Evolutionary conservation across 345 rosid species (phyloP).

Genomic region (Eucalyptus pauciflora): DNA sequence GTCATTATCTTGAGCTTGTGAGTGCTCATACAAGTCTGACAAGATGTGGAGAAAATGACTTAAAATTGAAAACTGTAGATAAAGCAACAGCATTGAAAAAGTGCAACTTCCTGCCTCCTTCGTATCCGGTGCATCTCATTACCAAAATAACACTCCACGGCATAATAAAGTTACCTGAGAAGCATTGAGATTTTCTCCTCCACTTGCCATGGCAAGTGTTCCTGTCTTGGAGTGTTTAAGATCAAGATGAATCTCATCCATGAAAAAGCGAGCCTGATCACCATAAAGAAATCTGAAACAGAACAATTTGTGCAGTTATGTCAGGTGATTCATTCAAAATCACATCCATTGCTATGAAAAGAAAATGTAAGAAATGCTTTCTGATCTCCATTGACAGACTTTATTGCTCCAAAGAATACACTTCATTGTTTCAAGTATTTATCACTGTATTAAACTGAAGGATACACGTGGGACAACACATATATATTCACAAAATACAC

Average conservation of each 20-base stretch:
- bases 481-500: background rate
- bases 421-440: background rate
- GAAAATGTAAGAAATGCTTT: background rate
- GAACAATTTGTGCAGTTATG: background rate
- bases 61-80: background rate
- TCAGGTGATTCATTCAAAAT: background rate
- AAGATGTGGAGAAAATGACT: background rate
- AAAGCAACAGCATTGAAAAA: background rate
- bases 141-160: background rate
- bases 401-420: background rate
- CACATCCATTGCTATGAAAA: background rate
- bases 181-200: slow-evolving; percentile 94
- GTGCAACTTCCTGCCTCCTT: background rate
- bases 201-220: slow-evolving; percentile 93
- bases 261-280: slow-evolving; percentile 84
- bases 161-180: slow-evolving; percentile 49
- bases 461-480: background rate
- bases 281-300: slow-evolving; percentile 66
- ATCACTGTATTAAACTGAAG: background rate
- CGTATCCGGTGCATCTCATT: background rate
- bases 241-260: slow-evolving; percentile 82
- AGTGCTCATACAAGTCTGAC: background rate
- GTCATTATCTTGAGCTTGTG: background rate
- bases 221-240: slow-evolving; percentile 80
- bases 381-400: background rate